Conservation (phyloP, 2,329 filamentous ascomycete genomes). For the Aurifilum marmelostoma region DNA sequence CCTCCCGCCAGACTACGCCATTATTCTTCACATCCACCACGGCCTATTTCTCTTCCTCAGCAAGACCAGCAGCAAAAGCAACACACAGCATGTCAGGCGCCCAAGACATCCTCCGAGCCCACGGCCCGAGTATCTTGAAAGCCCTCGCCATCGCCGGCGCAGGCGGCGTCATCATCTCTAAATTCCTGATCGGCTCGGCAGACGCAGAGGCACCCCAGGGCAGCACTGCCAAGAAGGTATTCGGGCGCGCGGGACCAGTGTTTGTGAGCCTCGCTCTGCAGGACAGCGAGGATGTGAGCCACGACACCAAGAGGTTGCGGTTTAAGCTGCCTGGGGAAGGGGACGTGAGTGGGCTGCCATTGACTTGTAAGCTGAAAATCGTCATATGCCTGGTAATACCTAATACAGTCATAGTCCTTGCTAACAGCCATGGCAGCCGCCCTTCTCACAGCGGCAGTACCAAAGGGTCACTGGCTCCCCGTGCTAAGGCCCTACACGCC, state of each 20-base stretch:
- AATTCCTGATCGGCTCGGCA: conserved; percentile 20
- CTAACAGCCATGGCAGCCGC: conserved; percentile 44
- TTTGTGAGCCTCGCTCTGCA: conserved; percentile 54
- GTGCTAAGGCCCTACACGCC: conserved; percentile 70
- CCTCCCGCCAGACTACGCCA: background rate
- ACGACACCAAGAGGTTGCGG: conserved; percentile 61
- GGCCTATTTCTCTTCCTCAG: background rate
- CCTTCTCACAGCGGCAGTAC: conserved; percentile 63
- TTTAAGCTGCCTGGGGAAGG: conserved; percentile 57
- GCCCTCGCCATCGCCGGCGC: conserved; percentile 22
- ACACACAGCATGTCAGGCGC: conserved; percentile 19
- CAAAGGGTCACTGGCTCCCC: conserved; percentile 60
- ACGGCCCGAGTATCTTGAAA: conserved; percentile 23
- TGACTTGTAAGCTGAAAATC: conserved; percentile 48
- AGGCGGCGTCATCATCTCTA: conserved; percentile 22
- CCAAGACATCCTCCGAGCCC: conserved; percentile 18
- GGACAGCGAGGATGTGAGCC: conserved; percentile 56
- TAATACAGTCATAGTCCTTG: no score
- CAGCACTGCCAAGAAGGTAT: conserved; percentile 20
- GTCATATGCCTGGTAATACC: background rate
- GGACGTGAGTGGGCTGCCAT: conserved; percentile 50
- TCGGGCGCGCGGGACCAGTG: conserved; percentile 37
- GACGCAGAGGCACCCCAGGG: conserved; percentile 11
- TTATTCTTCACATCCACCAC: conserved; percentile 10
- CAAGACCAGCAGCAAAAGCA: background rate